Evolutionary conservation across 805 yeast genomes (phyloP).

Genomic region (Wickerhamomyces hampshirensis): DNA sequence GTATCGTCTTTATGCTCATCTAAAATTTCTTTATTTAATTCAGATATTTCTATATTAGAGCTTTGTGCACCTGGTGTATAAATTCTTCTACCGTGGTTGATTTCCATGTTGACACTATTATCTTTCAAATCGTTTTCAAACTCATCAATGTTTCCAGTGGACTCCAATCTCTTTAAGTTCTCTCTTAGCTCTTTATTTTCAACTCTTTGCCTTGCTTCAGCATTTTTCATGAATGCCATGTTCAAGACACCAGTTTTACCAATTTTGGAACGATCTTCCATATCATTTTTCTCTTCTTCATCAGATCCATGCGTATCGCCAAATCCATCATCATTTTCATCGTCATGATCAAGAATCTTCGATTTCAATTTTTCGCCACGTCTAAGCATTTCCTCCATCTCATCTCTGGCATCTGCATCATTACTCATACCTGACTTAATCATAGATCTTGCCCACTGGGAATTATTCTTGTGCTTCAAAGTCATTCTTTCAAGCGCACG

Average conservation of each 20-base stretch:
- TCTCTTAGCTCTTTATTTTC: constrained; percentile 53
- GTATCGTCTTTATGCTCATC: constrained; percentile 50
- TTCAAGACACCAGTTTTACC: constrained; percentile 86
- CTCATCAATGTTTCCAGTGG: constrained; percentile 39
- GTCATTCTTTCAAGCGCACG: constrained; percentile 93
- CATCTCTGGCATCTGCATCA: constrained; percentile 78
- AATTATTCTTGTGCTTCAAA: constrained; percentile 80
- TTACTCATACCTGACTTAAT: constrained; percentile 86
- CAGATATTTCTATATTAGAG: constrained; percentile 28
- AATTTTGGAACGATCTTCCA: constrained; percentile 36
- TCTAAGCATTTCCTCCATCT: constrained; percentile 90
- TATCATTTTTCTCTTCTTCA: constrained; percentile 38
- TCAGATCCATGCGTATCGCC: constrained; percentile 42
- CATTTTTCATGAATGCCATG: constrained; percentile 95
- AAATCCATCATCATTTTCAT: constrained; percentile 36
- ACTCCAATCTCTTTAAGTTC: constrained; percentile 44
- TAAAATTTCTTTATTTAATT: constrained; percentile 30
- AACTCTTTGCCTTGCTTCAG: constrained; percentile 63
- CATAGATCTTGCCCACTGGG: constrained; percentile 89
- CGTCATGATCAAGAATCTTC: constrained; percentile 61
- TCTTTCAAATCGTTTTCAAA: constrained; percentile 30
- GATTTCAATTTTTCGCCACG: constrained; percentile 75
- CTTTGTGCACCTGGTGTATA: constrained; percentile 55
- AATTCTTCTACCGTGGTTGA: constrained; percentile 76
- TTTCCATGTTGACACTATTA: constrained; percentile 40